A percentile compares a stretch with the other conserved stretches of the same genome.
phyloP scores from a whole-genome alignment of 306 rosid genomes.

The Phaseolus lunatus region DNA sequence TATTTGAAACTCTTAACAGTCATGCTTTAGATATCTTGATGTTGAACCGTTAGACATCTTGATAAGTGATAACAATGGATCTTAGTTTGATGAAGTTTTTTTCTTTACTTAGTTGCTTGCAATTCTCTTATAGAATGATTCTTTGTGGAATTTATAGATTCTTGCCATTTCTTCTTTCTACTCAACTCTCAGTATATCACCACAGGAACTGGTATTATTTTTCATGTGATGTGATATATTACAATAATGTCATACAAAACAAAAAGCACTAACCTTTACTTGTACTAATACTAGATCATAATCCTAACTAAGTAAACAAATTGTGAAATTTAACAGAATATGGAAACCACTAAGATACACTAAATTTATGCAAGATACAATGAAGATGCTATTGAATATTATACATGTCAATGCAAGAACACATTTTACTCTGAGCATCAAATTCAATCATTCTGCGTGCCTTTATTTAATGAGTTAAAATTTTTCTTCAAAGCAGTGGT shows the following conservation, averaged over 20 bases:
- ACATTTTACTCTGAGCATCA: background rate
- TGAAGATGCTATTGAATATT: background rate
- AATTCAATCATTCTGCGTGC: constrained; percentile 10
- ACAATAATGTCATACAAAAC: background rate
- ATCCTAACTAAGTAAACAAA: background rate
- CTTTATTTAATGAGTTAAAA: background rate
- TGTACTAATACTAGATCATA: background rate
- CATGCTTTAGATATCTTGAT: background rate
- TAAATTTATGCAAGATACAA: background rate
- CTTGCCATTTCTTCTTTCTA: background rate
- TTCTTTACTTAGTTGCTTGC: constrained; percentile 15
- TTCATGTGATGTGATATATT: background rate
- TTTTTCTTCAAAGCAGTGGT: constrained; percentile 10
- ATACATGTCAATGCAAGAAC: background rate
- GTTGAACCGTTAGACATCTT: background rate
- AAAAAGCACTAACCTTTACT: background rate
- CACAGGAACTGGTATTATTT: background rate
- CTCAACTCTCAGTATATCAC: background rate
- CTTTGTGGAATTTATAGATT: background rate
- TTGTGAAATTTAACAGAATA: background rate
- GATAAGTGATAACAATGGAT: background rate
- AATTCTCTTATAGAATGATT: background rate
- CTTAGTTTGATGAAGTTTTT: constrained; percentile 21
- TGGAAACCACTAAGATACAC: background rate
- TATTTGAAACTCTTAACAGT: constrained; percentile 21